phyloP scores from a whole-genome alignment of 306 rosid species.

The Luffa acutangula region DNA sequence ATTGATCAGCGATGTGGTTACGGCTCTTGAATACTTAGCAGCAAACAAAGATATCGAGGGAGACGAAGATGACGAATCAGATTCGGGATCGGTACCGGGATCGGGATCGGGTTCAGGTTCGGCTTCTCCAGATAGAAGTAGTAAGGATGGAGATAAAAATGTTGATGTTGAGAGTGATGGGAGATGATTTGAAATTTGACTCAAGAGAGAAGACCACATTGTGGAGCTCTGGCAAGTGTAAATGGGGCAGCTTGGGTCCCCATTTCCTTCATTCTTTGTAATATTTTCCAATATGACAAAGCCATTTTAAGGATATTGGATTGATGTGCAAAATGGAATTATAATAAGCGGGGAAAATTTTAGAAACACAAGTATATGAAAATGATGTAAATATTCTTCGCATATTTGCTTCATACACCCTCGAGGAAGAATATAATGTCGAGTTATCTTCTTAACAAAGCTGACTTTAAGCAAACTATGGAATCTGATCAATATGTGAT shows the following conservation, averaged over 20 bases:
- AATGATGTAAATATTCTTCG: background rate
- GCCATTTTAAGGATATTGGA: conserved; percentile 6
- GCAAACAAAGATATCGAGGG: conserved; percentile 17
- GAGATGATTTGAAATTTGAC: background rate
- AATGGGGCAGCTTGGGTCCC: background rate
- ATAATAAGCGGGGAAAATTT: background rate
- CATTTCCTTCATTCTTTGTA: background rate
- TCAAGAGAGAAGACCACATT: background rate
- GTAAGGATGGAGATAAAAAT: conserved; percentile 13
- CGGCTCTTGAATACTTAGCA: conserved; percentile 50
- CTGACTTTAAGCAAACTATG: too few species aligned
- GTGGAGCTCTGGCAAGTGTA: background rate
- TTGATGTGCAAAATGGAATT: background rate
- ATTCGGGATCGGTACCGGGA: background rate
- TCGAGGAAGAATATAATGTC: too few species aligned
- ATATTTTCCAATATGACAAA: background rate
- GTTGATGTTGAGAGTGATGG: background rate
- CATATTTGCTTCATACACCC: too few species aligned
- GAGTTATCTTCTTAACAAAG: too few species aligned
- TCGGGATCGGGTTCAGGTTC: background rate
- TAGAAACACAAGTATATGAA: background rate
- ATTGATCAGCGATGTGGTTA: conserved; percentile 72
- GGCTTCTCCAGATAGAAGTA: conserved; percentile 15
- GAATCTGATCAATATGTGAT: too few species aligned
- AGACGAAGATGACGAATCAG: conserved; percentile 4